Base-by-base conservation (phyloP, 345 rosid genomes). In the Eucalyptus paniculata region DNA sequence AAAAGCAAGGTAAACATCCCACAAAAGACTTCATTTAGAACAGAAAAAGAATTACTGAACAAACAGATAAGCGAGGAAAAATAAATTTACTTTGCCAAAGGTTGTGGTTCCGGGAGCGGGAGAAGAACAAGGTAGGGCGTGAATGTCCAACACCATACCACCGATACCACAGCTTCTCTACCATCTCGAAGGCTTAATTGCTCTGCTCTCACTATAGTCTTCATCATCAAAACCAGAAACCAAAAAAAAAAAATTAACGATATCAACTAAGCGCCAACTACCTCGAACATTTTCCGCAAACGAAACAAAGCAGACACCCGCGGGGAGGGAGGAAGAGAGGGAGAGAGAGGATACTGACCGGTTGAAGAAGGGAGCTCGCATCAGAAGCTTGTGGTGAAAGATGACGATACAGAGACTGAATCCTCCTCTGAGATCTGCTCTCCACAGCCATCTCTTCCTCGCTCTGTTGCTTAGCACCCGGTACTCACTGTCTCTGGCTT, bases 71-170 rank as follows among this genome's bases (percentile, higher is more conserved):
- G 80, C 16, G 30, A 34, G 16, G 67, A 7, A 12, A 24, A 56
- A 30, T 9, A 56, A 17, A 50, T 30, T 69, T 37, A 94, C 99
- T 95, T 94, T 93, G 89, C 99, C 98, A 8, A 97, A 97, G 88
- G 92, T 92, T 17, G 99, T 96, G 92, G 97, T 93, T 94, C 98
- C 92, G 32, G 96, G 94, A 89, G 89, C 87, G 13, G 96, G 92
- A 88, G 94, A 30, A 51, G 94, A 85, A 10, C 92, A 91, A 72
- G 96, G 95, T 42, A 92, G 93, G 90, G 97, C 97, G 88, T 96
- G 99, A 91, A 97, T 93, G 92, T 97, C 99, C 92, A 97, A 89
- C 30, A 95, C 94, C 94, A 97, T 94, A 50, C 95, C 98, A 28
- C 99, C 99, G n/a, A 97, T 5, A 97, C 91, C 44, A 97, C 97